Conservation (phyloP, 2,329 filamentous ascomycete genomes). For the Xylaria digitata region DNA sequence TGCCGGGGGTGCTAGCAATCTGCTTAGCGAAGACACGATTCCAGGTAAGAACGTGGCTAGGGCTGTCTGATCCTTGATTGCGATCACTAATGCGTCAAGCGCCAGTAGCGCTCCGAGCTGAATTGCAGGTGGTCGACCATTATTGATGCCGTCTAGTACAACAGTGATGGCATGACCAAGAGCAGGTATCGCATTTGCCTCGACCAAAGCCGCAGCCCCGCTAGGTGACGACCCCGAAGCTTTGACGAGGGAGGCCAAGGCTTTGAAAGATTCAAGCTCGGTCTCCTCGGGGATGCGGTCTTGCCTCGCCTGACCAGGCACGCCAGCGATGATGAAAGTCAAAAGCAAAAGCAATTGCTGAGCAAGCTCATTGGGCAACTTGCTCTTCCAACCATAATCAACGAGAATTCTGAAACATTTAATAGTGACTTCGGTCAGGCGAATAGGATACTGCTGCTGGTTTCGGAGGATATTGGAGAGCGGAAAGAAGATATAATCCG, state of each 20-base stretch:
- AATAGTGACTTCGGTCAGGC: conserved; percentile 79
- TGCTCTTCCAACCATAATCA: conserved; percentile 79
- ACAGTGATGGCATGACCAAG: conserved; percentile 86
- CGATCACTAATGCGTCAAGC: conserved; percentile 69
- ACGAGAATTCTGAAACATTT: conserved; percentile 81
- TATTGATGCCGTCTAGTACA: conserved; percentile 77
- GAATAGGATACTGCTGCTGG: conserved; percentile 76
- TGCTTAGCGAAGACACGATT: conserved; percentile 83
- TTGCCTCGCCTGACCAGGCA: conserved; percentile 65
- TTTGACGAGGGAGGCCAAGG: conserved; percentile 73
- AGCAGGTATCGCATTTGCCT: conserved; percentile 75
- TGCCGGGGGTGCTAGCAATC: conserved; percentile 75
- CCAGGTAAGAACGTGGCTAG: conserved; percentile 89
- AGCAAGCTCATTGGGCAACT: conserved; percentile 76
- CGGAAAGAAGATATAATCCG: conserved; percentile 96
- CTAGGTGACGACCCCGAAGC: conserved; percentile 64
- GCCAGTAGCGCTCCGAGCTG: conserved; percentile 77
- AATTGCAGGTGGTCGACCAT: conserved; percentile 72
- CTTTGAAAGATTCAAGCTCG: conserved; percentile 74
- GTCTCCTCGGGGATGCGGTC: conserved; percentile 76
- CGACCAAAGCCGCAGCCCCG: conserved; percentile 62
- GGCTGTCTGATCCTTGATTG: conserved; percentile 77
- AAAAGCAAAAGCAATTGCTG: conserved; percentile 88
- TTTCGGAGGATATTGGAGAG: conserved; percentile 86
- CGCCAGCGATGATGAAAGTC: conserved; percentile 81